A percentile compares a stretch with the other conserved stretches of the same genome.
phyloP scores from a whole-genome alignment of 2,329 filamentous ascomycete species.

The Tolypocladium album region DNA sequence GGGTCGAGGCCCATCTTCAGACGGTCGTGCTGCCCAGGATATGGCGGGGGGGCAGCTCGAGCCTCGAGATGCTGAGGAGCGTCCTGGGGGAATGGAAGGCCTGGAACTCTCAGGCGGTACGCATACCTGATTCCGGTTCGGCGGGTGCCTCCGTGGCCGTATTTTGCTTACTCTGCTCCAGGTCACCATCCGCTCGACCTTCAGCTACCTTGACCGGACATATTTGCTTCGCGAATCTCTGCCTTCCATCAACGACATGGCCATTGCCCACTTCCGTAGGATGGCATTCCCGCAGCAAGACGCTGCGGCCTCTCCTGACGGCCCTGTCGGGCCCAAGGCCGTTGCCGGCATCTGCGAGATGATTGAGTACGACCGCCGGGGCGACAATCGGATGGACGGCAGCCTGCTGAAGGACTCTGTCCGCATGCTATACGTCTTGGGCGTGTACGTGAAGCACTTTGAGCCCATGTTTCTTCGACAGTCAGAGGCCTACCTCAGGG shows the following conservation, averaged over 20 bases:
- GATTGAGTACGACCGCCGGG: slow-evolving; percentile 59
- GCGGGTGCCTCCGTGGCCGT: neutral
- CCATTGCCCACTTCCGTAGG: slow-evolving; percentile 62
- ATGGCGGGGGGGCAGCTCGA: slow-evolving; percentile 38
- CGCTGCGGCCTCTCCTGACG: neutral
- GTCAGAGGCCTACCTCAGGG: slow-evolving; percentile 57
- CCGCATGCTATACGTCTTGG: slow-evolving; percentile 74
- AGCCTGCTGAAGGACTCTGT: slow-evolving; percentile 64
- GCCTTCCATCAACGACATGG: slow-evolving; percentile 70
- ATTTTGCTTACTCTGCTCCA: slow-evolving; percentile 18
- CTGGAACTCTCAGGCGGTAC: slow-evolving; percentile 70
- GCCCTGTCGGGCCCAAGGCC: slow-evolving; percentile 20
- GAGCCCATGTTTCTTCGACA: slow-evolving; percentile 62
- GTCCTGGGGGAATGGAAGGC: slow-evolving; percentile 54
- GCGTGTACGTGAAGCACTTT: slow-evolving; percentile 69
- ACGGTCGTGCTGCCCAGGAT: slow-evolving; percentile 45
- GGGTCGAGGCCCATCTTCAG: slow-evolving; percentile 59
- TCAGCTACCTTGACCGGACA: slow-evolving; percentile 87
- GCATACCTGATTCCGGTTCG: slow-evolving; percentile 11
- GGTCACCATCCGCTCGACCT: slow-evolving; percentile 74
- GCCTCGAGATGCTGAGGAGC: slow-evolving; percentile 52
- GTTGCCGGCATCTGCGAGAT: slow-evolving; percentile 58
- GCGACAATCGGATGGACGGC: slow-evolving; percentile 45
- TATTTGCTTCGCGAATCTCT: slow-evolving; percentile 67
- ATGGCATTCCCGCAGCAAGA: slow-evolving; percentile 31